phyloP scores from a whole-genome alignment of 106 monocot genomes.

The Vanilla planifolia region DNA sequence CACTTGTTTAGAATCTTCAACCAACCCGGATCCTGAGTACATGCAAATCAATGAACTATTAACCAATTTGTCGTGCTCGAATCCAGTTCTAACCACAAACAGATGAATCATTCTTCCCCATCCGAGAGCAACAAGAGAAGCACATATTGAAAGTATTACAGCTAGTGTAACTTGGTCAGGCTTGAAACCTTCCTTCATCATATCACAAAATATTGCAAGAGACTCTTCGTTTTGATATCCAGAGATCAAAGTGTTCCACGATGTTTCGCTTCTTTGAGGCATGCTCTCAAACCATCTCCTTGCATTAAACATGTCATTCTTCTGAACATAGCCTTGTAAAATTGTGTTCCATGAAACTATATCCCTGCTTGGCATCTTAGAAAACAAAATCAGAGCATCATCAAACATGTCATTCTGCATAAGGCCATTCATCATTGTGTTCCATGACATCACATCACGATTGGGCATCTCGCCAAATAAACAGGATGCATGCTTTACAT shows the following conservation, averaged over 20 bases:
- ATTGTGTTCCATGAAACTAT: constrained; percentile 66
- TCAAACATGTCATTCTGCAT: constrained; percentile 40
- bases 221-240: constrained; percentile 30
- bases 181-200: constrained; percentile 42
- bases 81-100: constrained; percentile 26
- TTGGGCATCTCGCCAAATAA: constrained; percentile 44
- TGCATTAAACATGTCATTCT: constrained; percentile 28
- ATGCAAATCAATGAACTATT: constrained; percentile 51
- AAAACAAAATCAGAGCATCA: constrained; percentile 49
- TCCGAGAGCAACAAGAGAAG: constrained; percentile 37
- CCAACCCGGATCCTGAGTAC: constrained; percentile 57
- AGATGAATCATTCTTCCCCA: constrained; percentile 57
- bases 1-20: constrained; percentile 21
- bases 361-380: constrained; percentile 42
- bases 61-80: constrained; percentile 26
- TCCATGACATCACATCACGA: constrained; percentile 56
- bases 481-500: constrained; percentile 19
- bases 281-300: constrained; percentile 44
- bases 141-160: constrained; percentile 43
- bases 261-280: constrained; percentile 58
- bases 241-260: constrained; percentile 66
- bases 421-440: constrained; percentile 68
- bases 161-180: constrained; percentile 48
- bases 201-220: constrained; percentile 31
- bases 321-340: constrained; percentile 41